Base-by-base conservation (phyloP, 225 moss, liverwort and hornwort genomes). In the Antitrichia curtipendula region DNA sequence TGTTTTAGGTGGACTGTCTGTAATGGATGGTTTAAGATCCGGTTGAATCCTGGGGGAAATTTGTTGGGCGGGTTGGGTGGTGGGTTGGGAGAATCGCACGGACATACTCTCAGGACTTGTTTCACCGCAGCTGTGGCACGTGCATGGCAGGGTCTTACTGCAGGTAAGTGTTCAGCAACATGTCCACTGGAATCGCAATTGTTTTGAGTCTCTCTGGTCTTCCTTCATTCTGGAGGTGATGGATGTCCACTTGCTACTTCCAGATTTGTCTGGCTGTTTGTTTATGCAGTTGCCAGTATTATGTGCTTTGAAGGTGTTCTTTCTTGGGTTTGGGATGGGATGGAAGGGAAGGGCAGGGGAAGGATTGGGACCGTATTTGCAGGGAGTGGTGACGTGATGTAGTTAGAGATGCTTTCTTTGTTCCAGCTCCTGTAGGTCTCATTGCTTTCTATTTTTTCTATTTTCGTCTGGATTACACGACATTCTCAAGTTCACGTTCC, bases 131-230 rank as follows among this genome's bases (percentile, higher is more conserved):
- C 84, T 71, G 64, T 90, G 78, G 80, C 87, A 65, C 47, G 83
- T 89, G 80, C 60, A 53, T 85, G 78, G 73, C 88, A 80, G 89
- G 85, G 83, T 71, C 78, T 36, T 61, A 66, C 75, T 16, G 41
- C 80, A 78, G 91, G 93, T 93, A 90, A 91, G 91, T 80, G 80
- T 85, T 89, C 87, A 85, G 91, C 87, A 74, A 87, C 91, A 82
- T 87, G 75, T 58, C 36, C 43, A 86, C 84, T 88, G 31, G 78
- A 72, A 75, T 84, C 34, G 86, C 69, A 73, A 8, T 82, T 75
- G 41, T 90, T 78, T 90, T 87, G 27, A 75, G 43, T 65, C 18
- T 49, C 16, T 73, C 24, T 74, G 80, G 60, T 47, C 56, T 60
- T 24, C 54, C 38, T 58, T 16, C 49, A 38, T 19, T 38, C 36